These are phyloP conservation scores for Gnomoniopsis smithogilvyi DNA, from an alignment of 2,329 filamentous ascomycete species.

Conservation along the genomic window DNA sequence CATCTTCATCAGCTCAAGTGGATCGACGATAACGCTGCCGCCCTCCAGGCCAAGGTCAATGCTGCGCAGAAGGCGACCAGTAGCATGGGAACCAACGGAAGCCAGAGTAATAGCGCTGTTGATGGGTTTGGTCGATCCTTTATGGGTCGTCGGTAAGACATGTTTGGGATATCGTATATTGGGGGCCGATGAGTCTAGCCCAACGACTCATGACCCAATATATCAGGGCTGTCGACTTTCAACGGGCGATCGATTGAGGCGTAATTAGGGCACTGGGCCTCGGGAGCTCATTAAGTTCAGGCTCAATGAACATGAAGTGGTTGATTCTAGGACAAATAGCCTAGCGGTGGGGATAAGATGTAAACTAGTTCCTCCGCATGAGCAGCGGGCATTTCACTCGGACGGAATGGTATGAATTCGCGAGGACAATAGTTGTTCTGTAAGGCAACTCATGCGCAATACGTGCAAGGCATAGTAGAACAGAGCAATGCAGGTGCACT, in stretches of 20 bases:
- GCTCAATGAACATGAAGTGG: no score
- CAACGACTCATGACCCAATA: background rate
- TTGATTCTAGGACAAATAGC: background rate
- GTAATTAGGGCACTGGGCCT: no score
- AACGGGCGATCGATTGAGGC: no score
- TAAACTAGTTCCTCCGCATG: background rate
- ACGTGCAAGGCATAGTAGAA: constrained; percentile 16
- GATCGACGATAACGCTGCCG: constrained; percentile 82
- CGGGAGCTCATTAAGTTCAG: no score
- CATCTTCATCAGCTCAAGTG: constrained; percentile 90
- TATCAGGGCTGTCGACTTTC: background rate
- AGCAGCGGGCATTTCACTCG: background rate
- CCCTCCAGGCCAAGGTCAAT: constrained; percentile 77
- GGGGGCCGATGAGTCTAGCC: background rate
- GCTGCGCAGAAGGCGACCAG: constrained; percentile 78
- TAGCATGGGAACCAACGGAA: constrained; percentile 53
- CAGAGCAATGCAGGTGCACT: constrained; percentile 1
- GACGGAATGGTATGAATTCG: background rate
- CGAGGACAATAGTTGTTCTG: background rate
- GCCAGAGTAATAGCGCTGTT: constrained; percentile 66
- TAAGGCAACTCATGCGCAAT: background rate
- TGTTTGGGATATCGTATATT: background rate
- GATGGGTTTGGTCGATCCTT: constrained; percentile 92
- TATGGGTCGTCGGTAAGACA: constrained; percentile 63
- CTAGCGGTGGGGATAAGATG: background rate